These are phyloP conservation scores for Oryza coarctata DNA, from an alignment of 176 grass and related monocot genomes.

Conservation along the genomic window DNA sequence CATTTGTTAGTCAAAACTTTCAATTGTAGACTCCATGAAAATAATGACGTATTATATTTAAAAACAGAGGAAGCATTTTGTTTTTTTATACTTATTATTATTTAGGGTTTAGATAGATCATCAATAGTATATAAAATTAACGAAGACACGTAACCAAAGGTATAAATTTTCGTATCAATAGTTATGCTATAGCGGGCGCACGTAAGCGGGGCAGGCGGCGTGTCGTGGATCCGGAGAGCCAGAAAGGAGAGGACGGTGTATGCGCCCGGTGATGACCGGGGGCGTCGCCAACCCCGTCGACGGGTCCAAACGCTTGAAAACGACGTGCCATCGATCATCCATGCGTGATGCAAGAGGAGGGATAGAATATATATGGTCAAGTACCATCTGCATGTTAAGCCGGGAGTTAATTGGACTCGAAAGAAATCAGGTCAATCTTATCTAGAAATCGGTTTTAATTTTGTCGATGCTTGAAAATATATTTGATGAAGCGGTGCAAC, in stretches of 20 bases:
- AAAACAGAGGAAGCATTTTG: too few species aligned
- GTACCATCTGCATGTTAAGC: neutral
- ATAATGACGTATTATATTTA: too few species aligned
- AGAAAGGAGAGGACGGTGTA: neutral
- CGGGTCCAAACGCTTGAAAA: neutral
- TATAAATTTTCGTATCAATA: too few species aligned
- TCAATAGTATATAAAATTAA: too few species aligned
- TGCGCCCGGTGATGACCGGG: neutral
- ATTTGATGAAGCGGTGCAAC: too few species aligned
- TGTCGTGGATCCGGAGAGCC: neutral
- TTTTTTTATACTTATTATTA: too few species aligned
- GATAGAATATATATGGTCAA: neutral
- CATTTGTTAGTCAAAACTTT: too few species aligned
- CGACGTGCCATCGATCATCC: neutral
- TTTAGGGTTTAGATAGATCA: too few species aligned
- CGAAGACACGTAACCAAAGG: too few species aligned
- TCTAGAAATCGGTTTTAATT: neutral
- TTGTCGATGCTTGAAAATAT: neutral
- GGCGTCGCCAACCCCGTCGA: neutral
- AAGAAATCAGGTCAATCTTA: neutral
- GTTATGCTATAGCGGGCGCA: too few species aligned
- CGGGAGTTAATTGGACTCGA: neutral
- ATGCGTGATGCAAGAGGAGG: neutral
- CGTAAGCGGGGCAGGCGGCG: too few species aligned
- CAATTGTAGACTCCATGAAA: too few species aligned